phyloP scores from a whole-genome alignment of 345 rosid genomes.

The Heritiera littoralis region DNA sequence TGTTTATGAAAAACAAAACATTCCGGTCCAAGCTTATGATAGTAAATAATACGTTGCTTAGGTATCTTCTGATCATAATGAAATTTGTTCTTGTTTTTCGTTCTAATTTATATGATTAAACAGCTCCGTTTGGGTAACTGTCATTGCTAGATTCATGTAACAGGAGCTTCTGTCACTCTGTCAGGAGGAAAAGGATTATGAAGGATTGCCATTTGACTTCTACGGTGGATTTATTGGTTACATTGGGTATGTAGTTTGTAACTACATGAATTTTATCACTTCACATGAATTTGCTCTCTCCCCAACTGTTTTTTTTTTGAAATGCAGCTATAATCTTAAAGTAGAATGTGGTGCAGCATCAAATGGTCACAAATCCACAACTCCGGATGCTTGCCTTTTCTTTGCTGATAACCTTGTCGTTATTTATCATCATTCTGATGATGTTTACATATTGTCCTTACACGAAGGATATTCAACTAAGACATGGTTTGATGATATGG shows the following conservation, averaged over 20 bases:
- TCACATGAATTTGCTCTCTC: not conserved
- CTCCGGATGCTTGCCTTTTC: slow-evolving; percentile 97
- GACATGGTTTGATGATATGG: slow-evolving; percentile 67
- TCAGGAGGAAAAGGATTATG: slow-evolving; percentile 67
- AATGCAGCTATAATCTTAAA: slow-evolving; percentile 80
- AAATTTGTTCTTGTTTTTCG: not conserved
- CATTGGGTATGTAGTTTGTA: slow-evolving; percentile 65
- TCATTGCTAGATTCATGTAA: slow-evolving; percentile 23
- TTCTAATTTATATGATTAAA: not conserved
- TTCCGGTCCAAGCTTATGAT: not conserved
- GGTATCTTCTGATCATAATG: not conserved
- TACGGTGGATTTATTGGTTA: slow-evolving; percentile 92
- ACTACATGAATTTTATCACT: not conserved
- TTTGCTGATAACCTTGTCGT: slow-evolving; percentile 74
- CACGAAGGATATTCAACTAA: slow-evolving; percentile 41
- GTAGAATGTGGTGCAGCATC: slow-evolving; percentile 76
- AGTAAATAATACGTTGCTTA: not conserved
- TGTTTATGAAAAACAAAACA: not conserved
- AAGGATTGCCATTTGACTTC: slow-evolving; percentile 84
- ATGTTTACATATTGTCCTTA: slow-evolving; percentile 69
- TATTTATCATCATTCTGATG: slow-evolving; percentile 70
- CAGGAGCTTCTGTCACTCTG: slow-evolving; percentile 76
- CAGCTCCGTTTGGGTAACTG: slow-evolving; percentile 5
- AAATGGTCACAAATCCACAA: slow-evolving; percentile 69
- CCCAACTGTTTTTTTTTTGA: not conserved